These are phyloP conservation scores for Vanderwaltozyma polyspora DNA, from an alignment of 805 yeast genomes.

Conservation along the genomic window DNA sequence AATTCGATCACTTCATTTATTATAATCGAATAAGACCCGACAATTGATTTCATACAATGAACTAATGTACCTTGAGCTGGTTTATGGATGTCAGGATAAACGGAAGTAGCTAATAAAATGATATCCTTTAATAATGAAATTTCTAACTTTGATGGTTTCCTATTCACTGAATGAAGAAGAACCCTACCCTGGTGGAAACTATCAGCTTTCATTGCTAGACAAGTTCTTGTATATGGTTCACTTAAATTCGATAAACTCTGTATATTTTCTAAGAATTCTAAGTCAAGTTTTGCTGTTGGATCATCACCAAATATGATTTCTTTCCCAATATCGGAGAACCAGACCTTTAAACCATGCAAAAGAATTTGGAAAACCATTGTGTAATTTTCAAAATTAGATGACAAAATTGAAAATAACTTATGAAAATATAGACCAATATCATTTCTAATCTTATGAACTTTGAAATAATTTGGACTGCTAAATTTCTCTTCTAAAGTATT, in stretches of 20 bases:
- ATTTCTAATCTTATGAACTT: constrained; percentile 49
- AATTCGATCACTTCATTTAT: constrained; percentile 32
- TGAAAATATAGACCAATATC: constrained; percentile 55
- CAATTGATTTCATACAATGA: constrained; percentile 54
- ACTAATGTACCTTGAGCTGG: constrained; percentile 59
- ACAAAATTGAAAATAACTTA: constrained; percentile 37
- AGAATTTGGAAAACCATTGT: constrained; percentile 51
- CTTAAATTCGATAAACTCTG: constrained; percentile 52
- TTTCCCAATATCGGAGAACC: constrained; percentile 70
- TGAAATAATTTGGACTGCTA: constrained; percentile 31
- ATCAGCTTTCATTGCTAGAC: constrained; percentile 60
- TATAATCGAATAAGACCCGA: constrained; percentile 49
- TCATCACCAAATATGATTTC: constrained; percentile 49
- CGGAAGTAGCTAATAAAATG: constrained; percentile 50
- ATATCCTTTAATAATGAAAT: constrained; percentile 51
- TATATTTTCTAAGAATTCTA: constrained; percentile 42
- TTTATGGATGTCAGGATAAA: constrained; percentile 52
- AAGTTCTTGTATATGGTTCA: constrained; percentile 64
- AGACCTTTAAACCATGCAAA: constrained; percentile 52
- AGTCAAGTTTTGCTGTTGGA: constrained; percentile 41
- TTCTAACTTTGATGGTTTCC: constrained; percentile 58
- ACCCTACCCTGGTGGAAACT: constrained; percentile 66
- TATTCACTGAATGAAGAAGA: constrained; percentile 55
- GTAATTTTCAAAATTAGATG: constrained; percentile 44
- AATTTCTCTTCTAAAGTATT: constrained; percentile 35